These are phyloP conservation scores for Cutaneotrichosporon dermatis DNA, from an alignment of 1,284 basidiomycete species.

Conservation along the genomic window DNA sequence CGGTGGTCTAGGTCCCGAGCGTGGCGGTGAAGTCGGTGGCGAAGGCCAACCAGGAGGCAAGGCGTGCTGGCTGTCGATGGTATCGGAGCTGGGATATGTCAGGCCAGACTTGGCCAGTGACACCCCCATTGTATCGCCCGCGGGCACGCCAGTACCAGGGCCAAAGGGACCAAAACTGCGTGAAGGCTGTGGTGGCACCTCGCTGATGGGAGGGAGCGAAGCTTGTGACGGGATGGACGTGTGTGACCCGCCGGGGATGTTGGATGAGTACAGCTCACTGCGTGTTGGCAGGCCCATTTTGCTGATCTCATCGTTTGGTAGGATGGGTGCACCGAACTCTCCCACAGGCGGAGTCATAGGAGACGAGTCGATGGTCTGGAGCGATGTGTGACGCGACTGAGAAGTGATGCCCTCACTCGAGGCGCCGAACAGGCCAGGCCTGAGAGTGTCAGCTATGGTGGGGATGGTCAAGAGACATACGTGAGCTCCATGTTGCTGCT, in stretches of 20 bases:
- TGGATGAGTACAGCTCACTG: background rate
- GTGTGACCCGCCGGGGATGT: background rate
- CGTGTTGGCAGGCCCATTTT: background rate
- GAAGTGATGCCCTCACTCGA: too few species aligned
- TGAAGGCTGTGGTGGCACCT: too few species aligned
- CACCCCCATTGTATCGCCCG: background rate
- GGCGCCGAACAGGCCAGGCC: background rate
- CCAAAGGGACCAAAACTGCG: background rate
- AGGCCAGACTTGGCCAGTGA: background rate
- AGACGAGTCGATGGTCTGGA: background rate
- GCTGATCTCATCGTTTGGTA: background rate
- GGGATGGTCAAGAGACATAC: background rate
- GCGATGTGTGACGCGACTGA: background rate
- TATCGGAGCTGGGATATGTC: background rate
- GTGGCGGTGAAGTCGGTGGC: background rate
- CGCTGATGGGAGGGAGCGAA: too few species aligned
- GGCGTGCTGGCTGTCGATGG: background rate
- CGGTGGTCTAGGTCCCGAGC: background rate
- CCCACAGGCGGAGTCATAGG: background rate
- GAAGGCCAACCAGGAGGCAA: background rate
- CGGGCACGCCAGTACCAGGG: background rate
- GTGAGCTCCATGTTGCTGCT: background rate
- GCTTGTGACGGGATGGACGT: too few species aligned
- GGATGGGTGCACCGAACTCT: background rate
- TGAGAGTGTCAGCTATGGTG: background rate